Evolutionary conservation across 2,329 filamentous ascomycete genomes (phyloP).

Genomic region (Berkeleyomyces basicola): DNA sequence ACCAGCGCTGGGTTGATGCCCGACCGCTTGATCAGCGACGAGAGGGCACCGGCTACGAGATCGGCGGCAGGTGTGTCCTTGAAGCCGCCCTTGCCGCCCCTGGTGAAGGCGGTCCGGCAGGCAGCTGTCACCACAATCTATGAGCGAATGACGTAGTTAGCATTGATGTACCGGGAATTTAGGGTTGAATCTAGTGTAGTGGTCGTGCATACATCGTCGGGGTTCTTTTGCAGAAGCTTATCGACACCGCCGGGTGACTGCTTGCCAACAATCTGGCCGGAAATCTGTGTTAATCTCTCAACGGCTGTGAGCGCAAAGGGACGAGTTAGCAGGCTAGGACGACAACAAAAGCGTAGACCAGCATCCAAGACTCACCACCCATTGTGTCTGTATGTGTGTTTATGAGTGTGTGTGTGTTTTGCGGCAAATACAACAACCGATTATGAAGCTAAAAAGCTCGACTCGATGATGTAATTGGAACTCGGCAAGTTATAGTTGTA

Average conservation of each 20-base stretch:
- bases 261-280: constrained; percentile 46
- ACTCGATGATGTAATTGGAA: not conserved
- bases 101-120: constrained; percentile 82
- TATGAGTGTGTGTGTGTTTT: too few relatives aligned
- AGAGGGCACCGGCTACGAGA: constrained; percentile 69
- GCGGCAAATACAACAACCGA: too few relatives aligned
- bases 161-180: not conserved
- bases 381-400: constrained; percentile 1
- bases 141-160: constrained; percentile 17
- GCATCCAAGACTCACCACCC: constrained; percentile 7
- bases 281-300: constrained; percentile 43
- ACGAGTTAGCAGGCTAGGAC: not conserved
- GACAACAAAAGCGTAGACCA: not conserved
- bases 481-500: not conserved
- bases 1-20: constrained; percentile 76
- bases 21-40: constrained; percentile 66
- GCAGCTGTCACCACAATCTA: constrained; percentile 81
- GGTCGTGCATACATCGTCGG: constrained; percentile 41
- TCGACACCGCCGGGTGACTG: constrained; percentile 34
- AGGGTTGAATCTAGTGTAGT: not conserved
- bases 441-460: not conserved
- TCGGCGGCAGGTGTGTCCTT: constrained; percentile 86
- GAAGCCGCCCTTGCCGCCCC: constrained; percentile 83
- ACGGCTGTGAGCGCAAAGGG: constrained; percentile 25
- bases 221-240: constrained; percentile 46